Evolutionary conservation across 2,329 filamentous ascomycete genomes (phyloP), one percentile per base, ranked within the genome.

Genomic region (Xylaria sp.): DNA sequence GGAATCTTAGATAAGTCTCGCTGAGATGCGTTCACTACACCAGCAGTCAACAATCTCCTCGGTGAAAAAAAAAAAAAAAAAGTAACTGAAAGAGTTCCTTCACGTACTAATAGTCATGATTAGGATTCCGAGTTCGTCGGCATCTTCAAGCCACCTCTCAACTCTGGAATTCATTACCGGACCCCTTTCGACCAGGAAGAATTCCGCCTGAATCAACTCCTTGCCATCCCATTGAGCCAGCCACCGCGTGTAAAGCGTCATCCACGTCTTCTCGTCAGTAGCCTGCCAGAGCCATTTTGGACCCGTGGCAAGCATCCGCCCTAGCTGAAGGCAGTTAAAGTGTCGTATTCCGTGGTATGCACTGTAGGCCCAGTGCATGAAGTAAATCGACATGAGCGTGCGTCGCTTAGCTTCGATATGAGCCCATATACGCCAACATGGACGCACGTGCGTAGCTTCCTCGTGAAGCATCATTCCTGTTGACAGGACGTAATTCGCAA

Each of bases 321-420:
- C 76, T 0, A 82, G 73, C 52, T 82, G 78, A 9, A 71, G 71
- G 54, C 81, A 82, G 32, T 78, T 76, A 65, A 80, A 82, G 23
- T 77, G 76, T 7, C 75, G 76, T 6, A 78, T 66, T 12, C 73
- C 68, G 60, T 82, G 77, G 57, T 79, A 77, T 1, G 80, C 76
- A n/a, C 78, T 76, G 63, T 82, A 82, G 3, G 78, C 77, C 81
- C 81, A 83, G 58, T 82, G 77, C 9, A 82, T 63, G 6, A 79
- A 73, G 58, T 81, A 82, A 2, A 82, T 71, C 6, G 76, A 68
- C 37, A 81, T 70, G 0, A 81, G 72, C 2, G 80, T 77, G 37
- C 81, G 86, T 12, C 87, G 85, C 74, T 90, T 90, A 54, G 82
- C 81, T 70, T 89, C 88, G 72, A 90, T 82, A 74, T 88, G 74